Evolutionary conservation across 352 stramenopile species (phyloP).

Genomic region (Pythium myriotylum): DNA sequence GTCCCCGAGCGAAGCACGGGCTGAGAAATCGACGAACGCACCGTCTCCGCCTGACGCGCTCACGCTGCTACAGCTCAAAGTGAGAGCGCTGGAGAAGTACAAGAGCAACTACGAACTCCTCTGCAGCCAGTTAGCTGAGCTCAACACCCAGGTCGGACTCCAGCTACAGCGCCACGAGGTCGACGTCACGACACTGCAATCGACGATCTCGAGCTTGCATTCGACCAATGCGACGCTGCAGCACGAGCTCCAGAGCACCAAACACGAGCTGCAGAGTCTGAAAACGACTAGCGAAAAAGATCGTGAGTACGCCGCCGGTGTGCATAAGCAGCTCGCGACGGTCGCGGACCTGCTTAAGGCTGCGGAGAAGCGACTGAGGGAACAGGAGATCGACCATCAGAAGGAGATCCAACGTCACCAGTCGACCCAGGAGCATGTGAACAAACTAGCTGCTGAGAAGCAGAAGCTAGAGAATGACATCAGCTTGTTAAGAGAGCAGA

Average conservation of each 20-base stretch:
- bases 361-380: slow-evolving; percentile 50
- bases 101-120: slow-evolving; percentile 79
- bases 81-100: slow-evolving; percentile 65
- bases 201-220: slow-evolving; percentile 40
- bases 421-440: slow-evolving; percentile 30
- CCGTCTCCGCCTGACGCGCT: slow-evolving; percentile 6
- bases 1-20: neutral
- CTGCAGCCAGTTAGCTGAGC: slow-evolving; percentile 63
- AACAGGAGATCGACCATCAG: slow-evolving; percentile 36
- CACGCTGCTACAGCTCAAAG: slow-evolving; percentile 43
- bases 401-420: slow-evolving; percentile 30
- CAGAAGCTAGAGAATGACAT: slow-evolving; percentile 41
- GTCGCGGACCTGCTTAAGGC: slow-evolving; percentile 60
- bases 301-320: slow-evolving; percentile 54
- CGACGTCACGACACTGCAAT: slow-evolving; percentile 53
- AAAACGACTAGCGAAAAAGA: slow-evolving; percentile 34
- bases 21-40: slow-evolving; percentile 17
- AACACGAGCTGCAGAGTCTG: slow-evolving; percentile 5
- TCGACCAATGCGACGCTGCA: slow-evolving; percentile 33
- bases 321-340: slow-evolving; percentile 63
- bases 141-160: slow-evolving; percentile 71
- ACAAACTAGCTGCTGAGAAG: slow-evolving; percentile 15
- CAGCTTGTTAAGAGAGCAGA: slow-evolving; percentile 23
- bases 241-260: slow-evolving; percentile 30
- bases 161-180: slow-evolving; percentile 72